Evolutionary conservation across 2,329 filamentous ascomycete genomes (phyloP), one percentile per base, ranked within the genome.

Genomic region (Diplodia intermedia): DNA sequence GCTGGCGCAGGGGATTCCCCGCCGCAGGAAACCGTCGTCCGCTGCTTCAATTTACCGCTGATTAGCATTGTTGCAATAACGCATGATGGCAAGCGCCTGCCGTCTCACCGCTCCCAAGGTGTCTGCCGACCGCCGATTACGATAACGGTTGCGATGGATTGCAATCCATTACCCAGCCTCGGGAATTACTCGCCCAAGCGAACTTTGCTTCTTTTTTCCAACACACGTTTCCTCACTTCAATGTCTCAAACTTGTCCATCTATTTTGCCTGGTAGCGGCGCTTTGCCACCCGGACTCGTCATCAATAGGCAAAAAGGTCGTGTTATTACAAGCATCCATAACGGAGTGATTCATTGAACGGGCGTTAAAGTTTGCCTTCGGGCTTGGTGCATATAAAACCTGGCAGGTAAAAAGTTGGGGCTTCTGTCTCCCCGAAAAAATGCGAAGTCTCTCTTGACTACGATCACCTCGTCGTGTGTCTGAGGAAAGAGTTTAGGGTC

Each of bases 1-100:
- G 23, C 40, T 20, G 18, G 18, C n/a, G 47, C 60, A 63, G 60
- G 60, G 60, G 9, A 52, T 18, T 52, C 60, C 60, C 60, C 31
- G 60, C 60, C 4, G 2, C 23, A 31, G 18, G 12, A 20, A 15
- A 7, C 57, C 5, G 57, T 33, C 36, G n/a, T 43, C 23, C n/a
- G 3, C 14, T 47, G 26, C 47, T 11, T 47, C 60, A 62, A 62
- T 62, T 47, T 62, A 23, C 29, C 43, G 31, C 23, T 43, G 40
- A 47, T 60, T 33, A 20, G 9, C 31, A 36, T n/a, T 47, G 20
- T 20, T 20, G 18, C 43, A 47, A 47, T 47, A n/a, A 47, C 43
- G 43, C 43, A 47, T 47, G 43, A 47, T 47, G 43, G 20, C 43
- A 47, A 47, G 43, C 43, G 43, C 43, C 18, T 20, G n/a, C 18